Percentiles rank a stretch among this genome's conserved stretches.
phyloP scores from a whole-genome alignment of 148 eudicot species.

The Vaccinium vitisidaea region DNA sequence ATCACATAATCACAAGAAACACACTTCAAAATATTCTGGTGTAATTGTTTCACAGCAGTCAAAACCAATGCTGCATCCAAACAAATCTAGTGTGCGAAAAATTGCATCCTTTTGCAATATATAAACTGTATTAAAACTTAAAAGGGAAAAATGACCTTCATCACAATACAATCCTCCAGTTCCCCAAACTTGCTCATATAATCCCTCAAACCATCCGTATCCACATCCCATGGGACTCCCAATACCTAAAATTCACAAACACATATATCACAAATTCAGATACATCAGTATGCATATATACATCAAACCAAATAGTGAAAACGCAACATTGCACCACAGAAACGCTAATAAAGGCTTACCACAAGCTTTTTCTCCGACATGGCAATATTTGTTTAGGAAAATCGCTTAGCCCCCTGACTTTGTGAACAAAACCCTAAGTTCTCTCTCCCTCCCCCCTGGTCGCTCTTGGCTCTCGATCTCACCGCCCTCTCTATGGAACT shows the following conservation, averaged over 20 bases:
- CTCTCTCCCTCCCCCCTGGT: background rate
- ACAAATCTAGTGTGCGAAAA: too few species aligned
- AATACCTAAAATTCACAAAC: conserved; percentile 50
- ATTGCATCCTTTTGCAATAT: background rate
- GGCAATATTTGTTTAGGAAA: background rate
- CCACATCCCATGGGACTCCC: conserved; percentile 98
- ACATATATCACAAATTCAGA: background rate
- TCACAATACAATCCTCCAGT: conserved; percentile 94
- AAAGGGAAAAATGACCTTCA: conserved; percentile 57
- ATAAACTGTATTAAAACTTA: background rate
- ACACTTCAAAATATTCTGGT: too few species aligned
- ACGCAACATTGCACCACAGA: conserved; percentile 12
- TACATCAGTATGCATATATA: background rate
- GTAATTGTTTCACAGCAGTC: too few species aligned
- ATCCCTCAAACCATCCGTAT: conserved; percentile 88
- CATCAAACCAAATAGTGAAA: background rate
- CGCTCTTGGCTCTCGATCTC: conserved; percentile 33
- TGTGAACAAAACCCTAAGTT: background rate
- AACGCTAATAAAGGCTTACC: conserved; percentile 31
- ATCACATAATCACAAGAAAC: background rate
- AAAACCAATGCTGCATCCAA: too few species aligned
- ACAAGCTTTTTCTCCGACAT: conserved; percentile 89
- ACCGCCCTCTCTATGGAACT: conserved; percentile 40
- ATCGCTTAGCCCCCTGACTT: background rate
- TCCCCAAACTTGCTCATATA: conserved; percentile 93